Base-by-base conservation (phyloP, 192 early-diverging fungal genomes). In the Backusella australiensis region DNA sequence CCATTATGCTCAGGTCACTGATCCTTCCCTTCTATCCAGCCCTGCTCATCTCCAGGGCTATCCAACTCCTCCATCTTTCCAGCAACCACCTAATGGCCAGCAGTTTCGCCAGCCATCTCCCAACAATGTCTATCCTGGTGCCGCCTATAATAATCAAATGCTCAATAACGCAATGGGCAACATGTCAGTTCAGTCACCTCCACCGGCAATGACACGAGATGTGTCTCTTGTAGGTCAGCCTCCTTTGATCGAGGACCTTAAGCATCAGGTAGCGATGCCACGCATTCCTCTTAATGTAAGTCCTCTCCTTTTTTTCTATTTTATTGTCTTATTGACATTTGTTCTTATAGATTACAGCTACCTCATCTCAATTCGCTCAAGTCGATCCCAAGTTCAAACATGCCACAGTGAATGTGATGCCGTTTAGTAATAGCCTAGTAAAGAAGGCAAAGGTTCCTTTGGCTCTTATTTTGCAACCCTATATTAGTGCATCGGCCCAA, bases 341-440 rank as follows among this genome's bases (percentile, higher is more conserved):
- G 29, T 68, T 41, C 46, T 44, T 75, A 1, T 38, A 76, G 75
- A 76, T 71, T 70, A 41, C 75, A 21, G 69, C 34, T n/a, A 59
- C 42, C 15, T 71, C 68, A 32, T 46, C 70, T 17, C n/a, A 52
- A 5, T 11, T 42, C 80, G 86, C 91, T 21, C 94, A 92, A 76
- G 86, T 85, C 83, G 94, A 91, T 80, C 95, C 96, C 32, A 83
- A 93, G n/a, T 94, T 95, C 79, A 87, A 95, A 71, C 90, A 96
- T 74, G 85, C 94, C 77, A 96, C 97, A 1, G 91, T 93, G 29
- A 94, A 95, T 86, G 91, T 92, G 67, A 82, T 98, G 32, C 96
- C 97, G 26, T 85, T 87, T 67, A 94, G 91, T 1, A 93, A 93
- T 49, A 93, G 95, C 56, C 83, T 97, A 34, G 80, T 91, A 46